Conservation (phyloP, 78 protist species). For the Dictyostelium discoideum region DNA sequence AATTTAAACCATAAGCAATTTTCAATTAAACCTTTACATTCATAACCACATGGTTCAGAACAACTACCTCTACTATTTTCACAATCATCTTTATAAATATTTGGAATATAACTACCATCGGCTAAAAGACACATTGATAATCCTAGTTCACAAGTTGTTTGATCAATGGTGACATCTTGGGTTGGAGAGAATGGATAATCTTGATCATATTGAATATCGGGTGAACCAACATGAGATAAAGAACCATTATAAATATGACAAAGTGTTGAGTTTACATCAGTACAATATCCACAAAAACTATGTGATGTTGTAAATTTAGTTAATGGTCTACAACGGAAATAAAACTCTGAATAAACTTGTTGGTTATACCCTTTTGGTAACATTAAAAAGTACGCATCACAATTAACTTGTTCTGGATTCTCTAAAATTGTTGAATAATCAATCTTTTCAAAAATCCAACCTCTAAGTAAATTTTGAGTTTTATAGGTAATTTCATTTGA, state of each 20-base stretch:
- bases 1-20: background rate
- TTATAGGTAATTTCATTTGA: background rate
- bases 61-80: background rate
- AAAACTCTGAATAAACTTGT: background rate
- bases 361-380: no score
- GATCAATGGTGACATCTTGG: background rate
- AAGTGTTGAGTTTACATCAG: background rate
- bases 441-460: background rate
- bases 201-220: background rate
- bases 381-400: background rate
- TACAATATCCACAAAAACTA: constrained; percentile 58
- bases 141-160: background rate
- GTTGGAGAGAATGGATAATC: background rate
- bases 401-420: background rate
- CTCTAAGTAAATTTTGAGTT: background rate
- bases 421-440: background rate
- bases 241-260: constrained; percentile 12
- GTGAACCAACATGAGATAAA: background rate
- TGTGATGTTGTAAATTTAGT: background rate
- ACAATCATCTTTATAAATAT: background rate
- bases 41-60: constrained; percentile 13
- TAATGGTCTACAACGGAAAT: background rate
- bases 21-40: background rate
- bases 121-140: constrained; percentile 6
- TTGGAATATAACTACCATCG: background rate